Evolutionary conservation across 768 basidiomycete species (phyloP).

Genomic region (Crepidotus variabilis): DNA sequence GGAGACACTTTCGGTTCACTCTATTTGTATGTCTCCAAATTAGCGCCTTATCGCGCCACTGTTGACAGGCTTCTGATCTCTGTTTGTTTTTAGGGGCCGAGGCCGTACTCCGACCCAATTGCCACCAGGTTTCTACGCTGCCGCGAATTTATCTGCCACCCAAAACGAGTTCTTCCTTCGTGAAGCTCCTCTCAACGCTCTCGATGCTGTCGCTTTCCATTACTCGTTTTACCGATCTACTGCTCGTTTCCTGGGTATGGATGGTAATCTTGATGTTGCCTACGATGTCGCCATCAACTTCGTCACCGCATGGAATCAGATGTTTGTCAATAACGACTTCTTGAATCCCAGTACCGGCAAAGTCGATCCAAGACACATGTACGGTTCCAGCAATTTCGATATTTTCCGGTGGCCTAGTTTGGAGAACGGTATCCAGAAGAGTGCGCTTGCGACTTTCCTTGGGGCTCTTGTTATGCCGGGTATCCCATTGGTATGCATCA

Average conservation of each 20-base stretch:
- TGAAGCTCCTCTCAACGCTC: slow-evolving; percentile 48
- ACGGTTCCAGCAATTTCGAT: slow-evolving; percentile 92
- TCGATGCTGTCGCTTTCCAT: slow-evolving; percentile 88
- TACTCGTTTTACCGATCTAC: slow-evolving; percentile 90
- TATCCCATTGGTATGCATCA: slow-evolving; percentile 60
- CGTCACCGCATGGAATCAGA: slow-evolving; percentile 87
- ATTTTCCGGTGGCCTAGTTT: slow-evolving; percentile 92
- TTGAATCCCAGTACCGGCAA: slow-evolving; percentile 61
- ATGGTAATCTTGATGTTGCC: slow-evolving; percentile 89
- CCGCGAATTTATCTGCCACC: slow-evolving; percentile 58
- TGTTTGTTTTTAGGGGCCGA: slow-evolving; percentile 56
- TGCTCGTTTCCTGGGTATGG: slow-evolving; percentile 90
- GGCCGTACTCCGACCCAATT: slow-evolving; percentile 75
- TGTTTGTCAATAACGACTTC: slow-evolving; percentile 87
- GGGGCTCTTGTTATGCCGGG: slow-evolving; percentile 83
- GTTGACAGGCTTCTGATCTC: neutral
- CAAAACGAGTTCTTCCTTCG: slow-evolving; percentile 81
- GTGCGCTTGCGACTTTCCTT: slow-evolving; percentile 76
- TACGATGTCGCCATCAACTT: slow-evolving; percentile 84
- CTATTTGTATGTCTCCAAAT: slow-evolving; percentile 58
- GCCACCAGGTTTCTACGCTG: slow-evolving; percentile 65
- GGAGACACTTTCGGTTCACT: slow-evolving; percentile 87
- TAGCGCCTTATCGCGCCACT: neutral
- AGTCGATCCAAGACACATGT: slow-evolving; percentile 87
- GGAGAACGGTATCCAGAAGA: slow-evolving; percentile 76